Evolutionary conservation across 2,329 filamentous ascomycete species (phyloP).

Genomic region (Bipolaris victoriae): DNA sequence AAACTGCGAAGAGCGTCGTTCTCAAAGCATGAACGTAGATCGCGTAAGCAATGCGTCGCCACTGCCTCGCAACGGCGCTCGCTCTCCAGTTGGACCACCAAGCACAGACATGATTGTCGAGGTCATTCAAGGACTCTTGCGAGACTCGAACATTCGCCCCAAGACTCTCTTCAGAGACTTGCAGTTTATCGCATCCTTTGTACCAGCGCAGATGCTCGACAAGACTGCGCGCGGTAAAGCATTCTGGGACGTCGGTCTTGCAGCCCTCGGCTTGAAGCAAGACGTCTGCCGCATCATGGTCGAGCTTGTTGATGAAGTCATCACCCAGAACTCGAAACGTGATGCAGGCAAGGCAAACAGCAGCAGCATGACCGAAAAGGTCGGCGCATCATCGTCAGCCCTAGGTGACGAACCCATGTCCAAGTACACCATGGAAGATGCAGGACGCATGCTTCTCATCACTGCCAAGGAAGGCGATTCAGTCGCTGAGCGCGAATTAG

Average conservation of each 20-base stretch:
- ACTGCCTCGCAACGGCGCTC: conserved; percentile 41
- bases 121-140: conserved; percentile 53
- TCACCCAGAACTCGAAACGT: conserved; percentile 71
- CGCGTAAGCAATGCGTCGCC: conserved; percentile 48
- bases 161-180: conserved; percentile 57
- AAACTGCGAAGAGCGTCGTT: conserved; percentile 71
- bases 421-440: conserved; percentile 76
- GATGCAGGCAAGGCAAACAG: conserved; percentile 41
- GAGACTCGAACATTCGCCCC: conserved; percentile 53
- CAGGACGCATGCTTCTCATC: conserved; percentile 87
- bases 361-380: conserved; percentile 26
- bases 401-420: conserved; percentile 53
- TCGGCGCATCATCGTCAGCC: conserved; percentile 17
- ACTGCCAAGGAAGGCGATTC: conserved; percentile 91
- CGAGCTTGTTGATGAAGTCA: conserved; percentile 73
- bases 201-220: conserved; percentile 63
- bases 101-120: conserved; percentile 54
- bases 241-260: conserved; percentile 88
- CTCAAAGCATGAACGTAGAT: conserved; percentile 58
- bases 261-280: conserved; percentile 85
- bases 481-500: conserved; percentile 89
- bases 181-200: conserved; percentile 65
- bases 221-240: conserved; percentile 70
- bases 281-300: conserved; percentile 86
- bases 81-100: conserved; percentile 47